Base-by-base conservation (phyloP, 352 stramenopile species). In the Globisporangium heterothallicum region DNA sequence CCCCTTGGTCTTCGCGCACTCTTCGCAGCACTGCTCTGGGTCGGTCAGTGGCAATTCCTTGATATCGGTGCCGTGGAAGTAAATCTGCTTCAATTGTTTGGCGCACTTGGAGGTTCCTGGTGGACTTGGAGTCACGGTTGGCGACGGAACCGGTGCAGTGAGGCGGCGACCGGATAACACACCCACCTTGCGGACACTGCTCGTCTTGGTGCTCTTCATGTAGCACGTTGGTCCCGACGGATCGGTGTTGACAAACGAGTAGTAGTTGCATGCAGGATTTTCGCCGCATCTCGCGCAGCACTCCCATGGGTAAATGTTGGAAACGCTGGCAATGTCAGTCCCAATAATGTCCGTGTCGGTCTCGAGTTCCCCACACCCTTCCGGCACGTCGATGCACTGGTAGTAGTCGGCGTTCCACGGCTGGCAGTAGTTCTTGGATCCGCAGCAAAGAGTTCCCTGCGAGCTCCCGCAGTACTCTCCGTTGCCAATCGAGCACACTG, bases 31-130 rank as follows among this genome's bases (percentile, higher is more conserved):
- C 18, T 18, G 12, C 21, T 40, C 42, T 16, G 38, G 43, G n/a
- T 63, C 30, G 6, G 25, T 35, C 7, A 55, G 42, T 41, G 22
- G 52, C 32, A 53, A 52, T 12, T 54, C 66, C 18, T 58, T 19
- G 10, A 77, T 57, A 41, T 77, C 70, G 30, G 61, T 64, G 34
- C 61, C 64, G 45, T 70, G 53, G 51, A 64, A 74, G 40, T 66
- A 67, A 24, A 69, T 64, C 54, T 72, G 63, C 43, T 67, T 70
- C 38, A 72, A 47, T 36, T 70, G 61, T 12, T 50, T 32, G 10
- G 50, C 51, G 41, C 68, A 77, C 16, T 34, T 38, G 18, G 49
- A 49, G 27, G 18, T 24, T 3, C 27, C 32, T 32, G 49, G 18
- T 13, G 49, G 27, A 5, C 19, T 27, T 4, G 49, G 29, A 3